Evolutionary conservation across 805 yeast species (phyloP).

Genomic region (Candida morakotiae): DNA sequence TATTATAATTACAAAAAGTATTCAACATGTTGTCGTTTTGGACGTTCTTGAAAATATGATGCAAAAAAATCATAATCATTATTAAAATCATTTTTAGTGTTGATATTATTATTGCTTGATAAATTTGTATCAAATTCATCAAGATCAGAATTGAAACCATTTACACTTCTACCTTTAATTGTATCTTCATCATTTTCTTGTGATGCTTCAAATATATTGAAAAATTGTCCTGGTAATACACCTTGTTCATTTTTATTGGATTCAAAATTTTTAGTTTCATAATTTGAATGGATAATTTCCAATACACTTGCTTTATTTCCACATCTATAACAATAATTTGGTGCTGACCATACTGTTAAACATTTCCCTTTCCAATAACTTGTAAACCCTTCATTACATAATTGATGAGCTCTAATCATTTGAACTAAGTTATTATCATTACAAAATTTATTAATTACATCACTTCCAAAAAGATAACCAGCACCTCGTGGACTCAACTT

Average conservation of each 20-base stretch:
- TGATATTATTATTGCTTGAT: constrained; percentile 12
- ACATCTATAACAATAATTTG: constrained; percentile 94
- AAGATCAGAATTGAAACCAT: constrained; percentile 21
- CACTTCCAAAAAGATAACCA: constrained; percentile 92
- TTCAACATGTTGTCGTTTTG: constrained; percentile 41
- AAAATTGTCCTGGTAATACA: constrained; percentile 53
- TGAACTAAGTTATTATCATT: constrained; percentile 73
- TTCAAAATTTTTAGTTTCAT: constrained; percentile 17
- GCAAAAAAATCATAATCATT: constrained; percentile 18
- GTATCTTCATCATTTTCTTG: constrained; percentile 80
- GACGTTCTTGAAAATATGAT: constrained; percentile 20
- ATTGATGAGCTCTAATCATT: constrained; percentile 89
- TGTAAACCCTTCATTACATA: constrained; percentile 95
- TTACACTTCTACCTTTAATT: constrained; percentile 35
- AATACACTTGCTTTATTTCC: constrained; percentile 97
- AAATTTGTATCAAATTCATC: constrained; percentile 9
- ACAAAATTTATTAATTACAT: constrained; percentile 84
- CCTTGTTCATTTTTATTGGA: constrained; percentile 14
- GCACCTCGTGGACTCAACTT: constrained; percentile 95
- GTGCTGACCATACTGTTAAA: constrained; percentile 98
- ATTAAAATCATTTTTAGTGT: constrained; percentile 7
- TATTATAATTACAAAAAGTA: constrained; percentile 28
- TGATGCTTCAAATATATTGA: constrained; percentile 95
- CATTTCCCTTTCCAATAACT: constrained; percentile 86
- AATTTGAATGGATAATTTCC: constrained; percentile 61